phyloP scores from a whole-genome alignment of 2,329 filamentous ascomycete genomes.

The Xylariaceae sp. region DNA sequence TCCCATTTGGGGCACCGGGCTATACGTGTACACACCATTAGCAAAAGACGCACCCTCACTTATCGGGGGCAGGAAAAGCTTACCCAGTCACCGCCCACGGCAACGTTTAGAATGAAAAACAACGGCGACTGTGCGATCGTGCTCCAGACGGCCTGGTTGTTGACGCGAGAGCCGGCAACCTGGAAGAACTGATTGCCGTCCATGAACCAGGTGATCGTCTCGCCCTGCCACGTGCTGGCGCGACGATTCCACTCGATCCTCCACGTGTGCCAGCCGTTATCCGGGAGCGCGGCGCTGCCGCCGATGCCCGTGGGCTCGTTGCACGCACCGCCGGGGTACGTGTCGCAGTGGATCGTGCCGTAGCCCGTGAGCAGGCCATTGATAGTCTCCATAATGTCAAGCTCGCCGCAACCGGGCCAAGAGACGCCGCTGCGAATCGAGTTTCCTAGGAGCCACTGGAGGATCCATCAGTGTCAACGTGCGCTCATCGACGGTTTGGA shows the following conservation, averaged over 20 bases:
- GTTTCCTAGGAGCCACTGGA: conserved; percentile 50
- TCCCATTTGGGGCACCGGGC: conserved; percentile 52
- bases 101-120: conserved; percentile 52
- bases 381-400: conserved; percentile 55
- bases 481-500: not conserved
- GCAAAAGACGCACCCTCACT: not conserved
- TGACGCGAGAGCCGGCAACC: conserved; percentile 46
- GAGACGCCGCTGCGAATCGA: conserved; percentile 47
- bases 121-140: conserved; percentile 46
- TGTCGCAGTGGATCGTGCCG: conserved; percentile 53
- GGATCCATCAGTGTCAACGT: not conserved
- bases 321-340: conserved; percentile 48
- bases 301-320: conserved; percentile 50
- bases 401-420: conserved; percentile 55
- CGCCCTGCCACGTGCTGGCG: conserved; percentile 45
- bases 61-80: conserved; percentile 30
- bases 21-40: conserved; percentile 26
- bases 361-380: conserved; percentile 49
- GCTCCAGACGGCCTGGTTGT: conserved; percentile 47
- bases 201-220: conserved; percentile 53
- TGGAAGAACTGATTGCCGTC: conserved; percentile 49
- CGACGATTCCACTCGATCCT: conserved; percentile 50
- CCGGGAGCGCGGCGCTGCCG: conserved; percentile 42
- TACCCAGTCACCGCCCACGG: conserved; percentile 48
- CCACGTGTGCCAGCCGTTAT: conserved; percentile 54